Conservation (phyloP, 75 land plant species). For the Ceratopteris richardii region DNA sequence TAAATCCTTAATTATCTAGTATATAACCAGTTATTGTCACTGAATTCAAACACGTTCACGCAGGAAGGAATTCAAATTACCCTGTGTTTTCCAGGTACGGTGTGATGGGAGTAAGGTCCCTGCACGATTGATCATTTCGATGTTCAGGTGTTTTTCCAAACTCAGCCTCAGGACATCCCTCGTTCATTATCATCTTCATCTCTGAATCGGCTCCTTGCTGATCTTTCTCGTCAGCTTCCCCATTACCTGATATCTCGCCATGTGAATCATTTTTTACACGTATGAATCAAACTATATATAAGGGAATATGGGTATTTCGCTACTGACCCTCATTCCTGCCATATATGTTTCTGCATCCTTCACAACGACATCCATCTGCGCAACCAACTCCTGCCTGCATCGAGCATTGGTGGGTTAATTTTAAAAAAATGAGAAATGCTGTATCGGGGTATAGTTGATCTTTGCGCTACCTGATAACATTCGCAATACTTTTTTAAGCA, state of each 20-base stretch:
- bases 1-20: too few relatives aligned
- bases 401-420: background rate
- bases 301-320: slow-evolving; percentile 14
- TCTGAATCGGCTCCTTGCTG: slow-evolving; percentile 13
- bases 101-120: slow-evolving; percentile 30
- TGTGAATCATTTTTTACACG: too few relatives aligned
- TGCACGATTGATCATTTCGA: slow-evolving; percentile 24
- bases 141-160: slow-evolving; percentile 7
- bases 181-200: slow-evolving; percentile 6
- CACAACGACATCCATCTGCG: slow-evolving; percentile 37
- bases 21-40: too few relatives aligned
- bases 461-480: slow-evolving; percentile 32
- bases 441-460: background rate
- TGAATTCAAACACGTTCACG: too few relatives aligned
- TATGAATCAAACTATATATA: background rate
- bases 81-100: slow-evolving; percentile 35
- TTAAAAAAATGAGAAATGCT: background rate
- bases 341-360: slow-evolving; percentile 35
- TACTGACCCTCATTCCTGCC: slow-evolving; percentile 19
- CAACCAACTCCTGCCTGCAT: slow-evolving; percentile 39
- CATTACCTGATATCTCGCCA: background rate
- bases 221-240: slow-evolving; percentile 4
- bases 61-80: too few relatives aligned
- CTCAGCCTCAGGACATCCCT: slow-evolving; percentile 12
- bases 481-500: slow-evolving; percentile 40